phyloP scores from a whole-genome alignment of 352 stramenopile genomes.

The Thalassiosira ordinaria region DNA sequence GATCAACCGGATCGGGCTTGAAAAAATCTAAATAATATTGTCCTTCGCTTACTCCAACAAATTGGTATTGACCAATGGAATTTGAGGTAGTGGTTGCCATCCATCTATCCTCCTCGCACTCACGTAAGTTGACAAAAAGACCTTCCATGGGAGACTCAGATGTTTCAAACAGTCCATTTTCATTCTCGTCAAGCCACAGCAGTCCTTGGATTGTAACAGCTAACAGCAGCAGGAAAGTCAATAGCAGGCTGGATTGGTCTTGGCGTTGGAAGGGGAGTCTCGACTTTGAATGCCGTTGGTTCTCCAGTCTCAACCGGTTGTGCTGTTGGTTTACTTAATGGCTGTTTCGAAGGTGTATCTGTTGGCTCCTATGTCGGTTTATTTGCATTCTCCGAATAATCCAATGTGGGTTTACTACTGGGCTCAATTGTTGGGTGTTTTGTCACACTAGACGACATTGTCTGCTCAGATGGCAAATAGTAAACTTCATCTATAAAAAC shows the following conservation, averaged over 20 bases:
- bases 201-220: conserved; percentile 28
- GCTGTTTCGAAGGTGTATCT: neutral
- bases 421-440: too few relatives aligned
- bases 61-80: conserved; percentile 33
- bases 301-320: neutral
- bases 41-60: conserved; percentile 20
- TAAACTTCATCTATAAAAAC: conserved; percentile 38
- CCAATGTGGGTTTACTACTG: too few relatives aligned
- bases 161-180: conserved; percentile 34
- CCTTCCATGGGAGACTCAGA: conserved; percentile 4
- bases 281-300: neutral
- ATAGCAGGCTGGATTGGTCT: neutral
- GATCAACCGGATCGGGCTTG: conserved; percentile 14
- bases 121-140: conserved; percentile 34
- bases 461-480: too few relatives aligned
- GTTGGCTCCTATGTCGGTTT: too few relatives aligned
- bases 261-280: neutral
- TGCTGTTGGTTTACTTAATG: neutral
- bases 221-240: neutral
- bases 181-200: conserved; percentile 39
- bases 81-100: conserved; percentile 6
- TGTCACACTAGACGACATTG: too few relatives aligned
- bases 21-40: conserved; percentile 52
- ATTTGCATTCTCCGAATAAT: too few relatives aligned
- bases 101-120: conserved; percentile 21